Evolutionary conservation across 2,329 filamentous ascomycete genomes (phyloP), one percentile per base, ranked within the genome.

Genomic region (Amylocarpus encephaloides): DNA sequence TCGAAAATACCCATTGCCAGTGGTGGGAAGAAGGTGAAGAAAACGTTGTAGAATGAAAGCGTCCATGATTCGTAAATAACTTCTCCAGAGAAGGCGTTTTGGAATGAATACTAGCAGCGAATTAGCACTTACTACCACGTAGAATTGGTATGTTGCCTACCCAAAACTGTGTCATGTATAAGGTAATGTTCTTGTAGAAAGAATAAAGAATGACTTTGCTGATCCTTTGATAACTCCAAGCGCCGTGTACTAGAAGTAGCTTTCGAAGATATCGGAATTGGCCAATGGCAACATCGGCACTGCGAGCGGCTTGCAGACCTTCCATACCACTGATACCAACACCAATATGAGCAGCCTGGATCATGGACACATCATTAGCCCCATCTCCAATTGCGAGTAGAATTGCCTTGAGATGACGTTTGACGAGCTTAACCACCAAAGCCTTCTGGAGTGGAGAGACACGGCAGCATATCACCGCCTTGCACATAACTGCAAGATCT

Each of bases 91-190:
- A 97, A 98, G 58, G 88, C 88, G 68, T 98, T 98, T 79, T 95
- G 90, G 74, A 98, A 98, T 0, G 90, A 88, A 71, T 93, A 97
- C 87, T 91, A 54, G 29, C 9, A 43, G 13, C 16, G 29, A 12
- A 38, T 66, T 53, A 62, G 68, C 66, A 56, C 66, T 62, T 50
- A 48, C 43, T 43, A 34, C 40, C n/a, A 33, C 12, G 2, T 15
- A n/a, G 35, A 12, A 35, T 3, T 6, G 4, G 7, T 18, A 5
- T 19, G 11, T 11, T 18, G 74, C 84, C 73, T 75, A 90, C 86
- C 89, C 94, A 98, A 67, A 98, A 98, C 67, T 98, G 94, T 53
- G 94, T 98, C 86, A 98, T 91, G 72, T 97, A 98, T 54, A 98
- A 76, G 16, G 91, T 86, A 59, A 97, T 96, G 71, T 98, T 98